Evolutionary conservation across 2,329 filamentous ascomycete genomes (phyloP), one percentile per base, ranked within the genome.

Genomic region (Claviceps humidiphila): DNA sequence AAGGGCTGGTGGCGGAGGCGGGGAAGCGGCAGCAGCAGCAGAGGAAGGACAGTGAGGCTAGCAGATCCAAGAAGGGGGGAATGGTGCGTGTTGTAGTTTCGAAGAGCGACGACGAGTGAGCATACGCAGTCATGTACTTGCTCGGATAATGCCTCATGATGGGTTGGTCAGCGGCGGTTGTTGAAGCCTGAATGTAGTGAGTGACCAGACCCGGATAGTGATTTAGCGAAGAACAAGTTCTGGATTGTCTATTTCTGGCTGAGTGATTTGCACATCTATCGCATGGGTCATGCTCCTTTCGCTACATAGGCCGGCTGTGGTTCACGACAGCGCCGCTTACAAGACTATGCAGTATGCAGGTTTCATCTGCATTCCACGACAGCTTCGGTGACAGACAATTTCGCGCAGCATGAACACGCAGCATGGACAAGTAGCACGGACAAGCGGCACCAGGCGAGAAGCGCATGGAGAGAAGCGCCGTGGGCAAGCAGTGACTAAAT

Each of bases 1-100:
- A 87, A 68, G 81, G 80, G 14, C 68, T 95, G 51, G 81, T 93
- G 4, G 75, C 75, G 0, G 87, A 93, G 60, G 77, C 82, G 17
- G 84, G 85, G 63, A 79, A 80, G 64, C 72, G 80, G 59, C 62
- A 66, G 50, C 60, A 66, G 51, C 57, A 66, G 51, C 57, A 59
- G 41, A 60, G 58, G 50, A 78, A 76, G 56, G 66, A 69, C 49
- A 65, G 64, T 3, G 69, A 71, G 39, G 66, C 68, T 42, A 58
- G 62, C 3, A 71, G 68, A 57, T 71, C 69, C 4, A 71, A 68
- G 57, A 73, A 71, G 58, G 69, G 65, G 1, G 70, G 65, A 0
- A 67, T 63, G 2, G 67, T 77, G 41, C 66, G 75, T 26, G 63
- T 77, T 14, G 74, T 77, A 13, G 65, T 68, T 16, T 62, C 68